Evolutionary conservation across 805 yeast species (phyloP).

Genomic region (Candida jianshihensis): DNA sequence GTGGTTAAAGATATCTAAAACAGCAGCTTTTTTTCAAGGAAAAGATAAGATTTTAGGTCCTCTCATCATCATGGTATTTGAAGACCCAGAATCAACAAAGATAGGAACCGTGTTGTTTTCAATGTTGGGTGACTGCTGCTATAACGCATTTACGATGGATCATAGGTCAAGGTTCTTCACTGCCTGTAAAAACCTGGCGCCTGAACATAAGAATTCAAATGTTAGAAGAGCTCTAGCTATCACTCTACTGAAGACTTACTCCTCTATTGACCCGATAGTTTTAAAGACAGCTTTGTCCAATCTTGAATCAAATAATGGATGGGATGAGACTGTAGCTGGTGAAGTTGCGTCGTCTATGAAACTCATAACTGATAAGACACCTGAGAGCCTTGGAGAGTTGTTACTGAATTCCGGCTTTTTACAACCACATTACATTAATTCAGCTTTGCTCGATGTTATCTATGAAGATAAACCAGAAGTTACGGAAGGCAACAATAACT

Average conservation of each 20-base stretch:
- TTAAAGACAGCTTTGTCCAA: conserved; percentile 11
- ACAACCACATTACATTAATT: conserved; percentile 39
- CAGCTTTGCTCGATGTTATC: conserved; percentile 65
- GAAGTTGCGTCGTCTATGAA: conserved; percentile 61
- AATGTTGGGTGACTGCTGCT: conserved; percentile 59
- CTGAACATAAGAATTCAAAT: conserved; percentile 42
- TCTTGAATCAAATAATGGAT: conserved; percentile 26
- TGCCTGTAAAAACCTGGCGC: conserved; percentile 63
- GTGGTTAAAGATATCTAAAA: conserved; percentile 39
- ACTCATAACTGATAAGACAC: conserved; percentile 44
- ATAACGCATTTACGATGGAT: conserved; percentile 50
- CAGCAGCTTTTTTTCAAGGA: conserved; percentile 49
- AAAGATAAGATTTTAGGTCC: conserved; percentile 39
- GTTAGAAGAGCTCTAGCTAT: conserved; percentile 75
- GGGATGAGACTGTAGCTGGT: conserved; percentile 88
- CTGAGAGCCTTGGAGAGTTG: conserved; percentile 49
- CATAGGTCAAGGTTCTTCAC: conserved; percentile 65
- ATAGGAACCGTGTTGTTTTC: conserved; percentile 52
- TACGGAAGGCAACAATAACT: conserved; percentile 61
- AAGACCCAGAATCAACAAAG: conserved; percentile 36
- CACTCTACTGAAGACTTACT: conserved; percentile 59
- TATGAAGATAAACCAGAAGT: conserved; percentile 48
- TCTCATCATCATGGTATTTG: conserved; percentile 43
- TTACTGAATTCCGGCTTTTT: conserved; percentile 53
- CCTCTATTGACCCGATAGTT: conserved; percentile 36